A percentile compares a stretch with the other conserved stretches of the same genome.
These are phyloP conservation scores for Xenoacremonium recifei DNA, from an alignment of 2,329 filamentous ascomycete genomes.

Conservation along the genomic window DNA sequence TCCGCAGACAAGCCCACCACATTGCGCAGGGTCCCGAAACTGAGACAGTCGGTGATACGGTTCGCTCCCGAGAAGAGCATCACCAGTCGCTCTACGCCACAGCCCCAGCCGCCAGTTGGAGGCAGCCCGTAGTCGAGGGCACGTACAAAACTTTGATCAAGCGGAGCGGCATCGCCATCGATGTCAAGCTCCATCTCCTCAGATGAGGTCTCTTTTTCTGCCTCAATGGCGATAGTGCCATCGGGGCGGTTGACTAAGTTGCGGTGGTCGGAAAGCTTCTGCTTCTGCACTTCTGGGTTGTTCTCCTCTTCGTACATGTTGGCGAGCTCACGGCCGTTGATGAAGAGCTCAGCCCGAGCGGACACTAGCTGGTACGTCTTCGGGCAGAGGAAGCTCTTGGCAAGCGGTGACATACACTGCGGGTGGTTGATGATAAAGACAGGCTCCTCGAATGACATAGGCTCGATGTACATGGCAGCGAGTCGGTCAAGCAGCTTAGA, in stretches of 20 bases:
- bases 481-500: conserved; percentile 77
- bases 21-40: conserved; percentile 81
- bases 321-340: conserved; percentile 76
- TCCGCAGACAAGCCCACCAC: conserved; percentile 53
- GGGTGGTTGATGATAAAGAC: conserved; percentile 90
- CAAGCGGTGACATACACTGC: conserved; percentile 83
- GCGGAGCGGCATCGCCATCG: conserved; percentile 44
- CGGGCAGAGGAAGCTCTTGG: conserved; percentile 79
- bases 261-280: conserved; percentile 69
- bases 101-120: conserved; percentile 97
- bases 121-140: conserved; percentile 86
- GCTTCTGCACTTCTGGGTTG: conserved; percentile 78
- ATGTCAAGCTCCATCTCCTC: conserved; percentile 32
- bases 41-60: conserved; percentile 81
- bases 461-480: conserved; percentile 74
- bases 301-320: conserved; percentile 99
- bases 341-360: conserved; percentile 82
- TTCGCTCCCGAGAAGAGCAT: conserved; percentile 84
- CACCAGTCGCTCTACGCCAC: conserved; percentile 83
- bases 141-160: conserved; percentile 79
- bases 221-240: conserved; percentile 30
- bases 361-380: conserved; percentile 69
- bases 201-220: conserved; percentile 38
- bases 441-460: conserved; percentile 63
- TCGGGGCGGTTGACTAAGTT: conserved; percentile 34